These are phyloP conservation scores for Dendrobium catenatum DNA, from an alignment of 106 monocot species.

Conservation along the genomic window DNA sequence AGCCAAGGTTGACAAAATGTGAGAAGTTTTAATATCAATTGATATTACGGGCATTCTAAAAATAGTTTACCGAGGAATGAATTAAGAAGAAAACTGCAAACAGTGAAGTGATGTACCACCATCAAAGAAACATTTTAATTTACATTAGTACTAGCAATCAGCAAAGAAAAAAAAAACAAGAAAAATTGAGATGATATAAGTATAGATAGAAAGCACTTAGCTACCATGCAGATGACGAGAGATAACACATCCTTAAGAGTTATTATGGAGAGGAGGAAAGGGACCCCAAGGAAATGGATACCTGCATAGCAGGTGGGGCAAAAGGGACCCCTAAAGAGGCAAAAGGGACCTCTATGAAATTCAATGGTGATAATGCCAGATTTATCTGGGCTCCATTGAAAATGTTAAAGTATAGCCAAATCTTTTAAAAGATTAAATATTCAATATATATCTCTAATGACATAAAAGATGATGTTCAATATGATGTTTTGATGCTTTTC, in stretches of 20 bases:
- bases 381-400: too few relatives aligned
- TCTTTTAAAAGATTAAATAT: too few relatives aligned
- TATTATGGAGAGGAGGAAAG: background rate
- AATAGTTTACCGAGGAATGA: background rate
- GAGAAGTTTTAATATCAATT: background rate
- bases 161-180: background rate
- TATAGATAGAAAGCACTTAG: background rate
- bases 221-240: too few relatives aligned
- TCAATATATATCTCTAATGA: too few relatives aligned
- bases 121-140: background rate
- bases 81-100: background rate
- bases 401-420: too few relatives aligned
- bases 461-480: too few relatives aligned
- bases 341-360: too few relatives aligned
- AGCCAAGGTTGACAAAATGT: background rate
- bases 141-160: background rate
- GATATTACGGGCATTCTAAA: background rate
- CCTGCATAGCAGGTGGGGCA: too few relatives aligned
- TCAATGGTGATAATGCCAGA: too few relatives aligned
- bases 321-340: too few relatives aligned
- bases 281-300: too few relatives aligned
- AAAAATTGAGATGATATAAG: background rate
- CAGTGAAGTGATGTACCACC: background rate
- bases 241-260: background rate
- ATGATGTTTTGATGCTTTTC: too few relatives aligned